Evolutionary conservation across 2,329 filamentous ascomycete genomes (phyloP).

Genomic region (Ustulina deusta): DNA sequence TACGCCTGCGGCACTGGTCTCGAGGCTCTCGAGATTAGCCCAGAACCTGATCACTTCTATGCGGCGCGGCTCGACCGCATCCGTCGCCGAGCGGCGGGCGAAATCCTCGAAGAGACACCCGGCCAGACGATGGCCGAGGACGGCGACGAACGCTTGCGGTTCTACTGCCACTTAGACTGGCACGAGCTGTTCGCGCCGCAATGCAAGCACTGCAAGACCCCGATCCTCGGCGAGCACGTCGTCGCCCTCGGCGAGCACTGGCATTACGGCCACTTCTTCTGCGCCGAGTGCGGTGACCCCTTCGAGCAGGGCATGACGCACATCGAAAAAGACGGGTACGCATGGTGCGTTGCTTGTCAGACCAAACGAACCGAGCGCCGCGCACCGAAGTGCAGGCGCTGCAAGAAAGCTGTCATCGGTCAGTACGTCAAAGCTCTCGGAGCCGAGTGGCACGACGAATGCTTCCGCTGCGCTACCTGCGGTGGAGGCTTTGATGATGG

Average conservation of each 20-base stretch:
- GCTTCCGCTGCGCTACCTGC: conserved; percentile 83
- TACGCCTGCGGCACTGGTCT: conserved; percentile 87
- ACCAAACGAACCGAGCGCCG: conserved; percentile 90
- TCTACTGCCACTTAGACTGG: conserved; percentile 99
- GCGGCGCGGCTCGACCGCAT: conserved; percentile 80
- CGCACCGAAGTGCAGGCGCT: conserved; percentile 88
- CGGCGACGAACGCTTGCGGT: conserved; percentile 79
- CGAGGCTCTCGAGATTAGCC: conserved; percentile 96
- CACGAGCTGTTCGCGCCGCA: conserved; percentile 93
- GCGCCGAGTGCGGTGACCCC: conserved; percentile 96
- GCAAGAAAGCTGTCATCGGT: conserved; percentile 85
- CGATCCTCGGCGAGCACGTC: conserved; percentile 94
- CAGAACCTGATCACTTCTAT: conserved; percentile 82
- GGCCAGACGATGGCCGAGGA: conserved; percentile 76
- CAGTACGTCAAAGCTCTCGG: conserved; percentile 90
- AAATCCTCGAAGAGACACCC: conserved; percentile 71
- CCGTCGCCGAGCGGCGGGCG: conserved; percentile 67
- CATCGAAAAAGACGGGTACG: conserved; percentile 96
- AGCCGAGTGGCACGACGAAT: conserved; percentile 91
- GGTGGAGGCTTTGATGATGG: conserved; percentile 72
- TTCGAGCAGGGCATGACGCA: conserved; percentile 79
- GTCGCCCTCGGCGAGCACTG: conserved; percentile 95
- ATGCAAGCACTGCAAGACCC: conserved; percentile 96
- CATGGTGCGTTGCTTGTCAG: conserved; percentile 95
- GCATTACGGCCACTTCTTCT: conserved; percentile 99